Percentiles rank a stretch among this genome's conserved stretches.
phyloP scores from a whole-genome alignment of 2,329 filamentous ascomycete genomes.

The Helotiales sp. region DNA sequence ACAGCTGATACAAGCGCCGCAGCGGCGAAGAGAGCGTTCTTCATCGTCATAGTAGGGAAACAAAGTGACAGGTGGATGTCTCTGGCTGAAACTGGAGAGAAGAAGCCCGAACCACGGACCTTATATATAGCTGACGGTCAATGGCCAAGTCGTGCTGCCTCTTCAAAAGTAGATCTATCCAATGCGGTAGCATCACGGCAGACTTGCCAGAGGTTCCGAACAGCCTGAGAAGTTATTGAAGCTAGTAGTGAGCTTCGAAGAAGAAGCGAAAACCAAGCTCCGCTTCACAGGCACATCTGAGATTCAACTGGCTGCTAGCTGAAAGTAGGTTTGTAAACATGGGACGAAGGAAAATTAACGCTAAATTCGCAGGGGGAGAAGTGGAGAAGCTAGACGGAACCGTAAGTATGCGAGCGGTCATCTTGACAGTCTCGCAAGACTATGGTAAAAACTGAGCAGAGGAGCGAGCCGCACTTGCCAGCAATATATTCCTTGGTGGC shows the following conservation, averaged over 20 bases:
- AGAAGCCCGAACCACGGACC: neutral
- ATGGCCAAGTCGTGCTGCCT: neutral
- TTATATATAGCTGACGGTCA: conserved; percentile 24
- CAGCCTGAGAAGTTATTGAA: conserved; percentile 31
- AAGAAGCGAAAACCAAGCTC: neutral
- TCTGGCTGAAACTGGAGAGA: conserved; percentile 6
- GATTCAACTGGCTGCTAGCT: neutral
- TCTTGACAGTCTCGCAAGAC: neutral
- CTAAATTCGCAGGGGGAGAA: conserved; percentile 7
- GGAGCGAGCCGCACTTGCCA: neutral
- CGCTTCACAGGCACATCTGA: conserved; percentile 1
- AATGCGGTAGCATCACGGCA: conserved; percentile 32
- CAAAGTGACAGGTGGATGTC: conserved; percentile 14
- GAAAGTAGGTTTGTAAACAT: neutral
- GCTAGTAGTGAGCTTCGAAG: neutral
- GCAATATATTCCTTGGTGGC: neutral
- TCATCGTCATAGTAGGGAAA: conserved; percentile 37
- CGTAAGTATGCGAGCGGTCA: neutral
- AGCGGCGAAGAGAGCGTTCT: conserved; percentile 38
- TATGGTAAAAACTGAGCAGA: neutral
- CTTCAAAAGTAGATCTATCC: conserved; percentile 4
- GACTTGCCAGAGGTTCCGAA: conserved; percentile 34
- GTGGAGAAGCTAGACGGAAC: conserved; percentile 6
- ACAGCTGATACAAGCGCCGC: conserved; percentile 41
- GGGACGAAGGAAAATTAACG: conserved; percentile 1